Percentiles rank a stretch among this genome's conserved stretches.
Conservation (phyloP, 768 basidiomycete genomes). For the Mrakia frigida region DNA sequence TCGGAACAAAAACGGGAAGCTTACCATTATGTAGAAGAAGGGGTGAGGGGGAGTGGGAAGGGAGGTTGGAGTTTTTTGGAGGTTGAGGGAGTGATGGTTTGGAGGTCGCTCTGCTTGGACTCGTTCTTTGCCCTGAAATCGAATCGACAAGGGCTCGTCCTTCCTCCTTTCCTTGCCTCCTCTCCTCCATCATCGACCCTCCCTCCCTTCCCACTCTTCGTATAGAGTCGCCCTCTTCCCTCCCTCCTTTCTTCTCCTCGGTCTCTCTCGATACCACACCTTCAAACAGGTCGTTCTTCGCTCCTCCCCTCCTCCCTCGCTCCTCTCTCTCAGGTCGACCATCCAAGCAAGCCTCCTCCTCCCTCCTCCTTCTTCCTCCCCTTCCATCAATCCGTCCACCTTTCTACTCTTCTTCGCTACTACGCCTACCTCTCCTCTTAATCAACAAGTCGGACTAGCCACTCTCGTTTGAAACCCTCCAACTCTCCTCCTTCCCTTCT, state of each 20-base stretch:
- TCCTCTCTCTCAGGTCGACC: neutral
- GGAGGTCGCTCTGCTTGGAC: neutral
- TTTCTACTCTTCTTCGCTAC: neutral
- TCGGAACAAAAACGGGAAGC: slow-evolving; percentile 1
- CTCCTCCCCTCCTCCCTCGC: neutral
- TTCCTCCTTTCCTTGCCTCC: neutral
- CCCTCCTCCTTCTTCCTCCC: neutral
- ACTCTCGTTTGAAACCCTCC: neutral
- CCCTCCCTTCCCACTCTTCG: neutral
- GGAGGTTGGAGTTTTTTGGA: neutral
- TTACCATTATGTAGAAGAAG: slow-evolving; percentile 11
- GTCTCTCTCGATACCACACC: neutral
- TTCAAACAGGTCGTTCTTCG: neutral
- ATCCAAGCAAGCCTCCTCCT: neutral
- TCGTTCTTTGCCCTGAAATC: neutral
- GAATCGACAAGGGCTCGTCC: neutral
- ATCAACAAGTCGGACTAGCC: neutral
- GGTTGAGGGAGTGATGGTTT: no score
- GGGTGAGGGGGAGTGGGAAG: slow-evolving; percentile 33
- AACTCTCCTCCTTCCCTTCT: neutral
- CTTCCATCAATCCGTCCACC: neutral
- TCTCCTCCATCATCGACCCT: neutral
- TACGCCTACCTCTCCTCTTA: neutral
- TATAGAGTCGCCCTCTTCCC: neutral
- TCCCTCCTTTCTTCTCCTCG: neutral